phyloP scores from a whole-genome alignment of 2,329 filamentous ascomycete genomes.

The Septoria linicola region DNA sequence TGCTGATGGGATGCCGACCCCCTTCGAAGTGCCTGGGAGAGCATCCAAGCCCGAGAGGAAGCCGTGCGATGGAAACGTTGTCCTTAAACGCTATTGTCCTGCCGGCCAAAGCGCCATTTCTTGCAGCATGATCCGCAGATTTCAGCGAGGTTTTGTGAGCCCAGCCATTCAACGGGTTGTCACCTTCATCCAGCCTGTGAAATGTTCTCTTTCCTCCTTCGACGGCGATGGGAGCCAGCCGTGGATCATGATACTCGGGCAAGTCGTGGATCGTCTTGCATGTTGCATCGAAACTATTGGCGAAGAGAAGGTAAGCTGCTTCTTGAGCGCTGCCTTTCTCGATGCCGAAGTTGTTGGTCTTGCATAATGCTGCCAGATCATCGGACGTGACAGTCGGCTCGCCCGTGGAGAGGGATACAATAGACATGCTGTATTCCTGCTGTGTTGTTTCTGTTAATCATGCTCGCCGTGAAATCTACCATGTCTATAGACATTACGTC shows the following conservation, averaged over 20 bases:
- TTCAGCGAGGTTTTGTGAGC: constrained; percentile 40
- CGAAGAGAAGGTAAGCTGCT: constrained; percentile 30
- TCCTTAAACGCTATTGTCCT: constrained; percentile 48
- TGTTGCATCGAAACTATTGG: constrained; percentile 33
- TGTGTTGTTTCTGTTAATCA: background rate
- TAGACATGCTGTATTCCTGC: constrained; percentile 27
- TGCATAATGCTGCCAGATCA: constrained; percentile 28
- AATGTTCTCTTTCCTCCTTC: constrained; percentile 30
- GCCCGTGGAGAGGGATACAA: constrained; percentile 31
- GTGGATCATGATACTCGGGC: constrained; percentile 42
- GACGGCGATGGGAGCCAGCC: constrained; percentile 33
- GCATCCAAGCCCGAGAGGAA: constrained; percentile 49
- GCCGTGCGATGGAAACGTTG: constrained; percentile 48
- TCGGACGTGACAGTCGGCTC: constrained; percentile 31
- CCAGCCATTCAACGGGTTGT: constrained; percentile 49
- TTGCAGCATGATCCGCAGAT: constrained; percentile 29
- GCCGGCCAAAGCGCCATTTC: constrained; percentile 29
- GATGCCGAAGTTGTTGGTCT: constrained; percentile 30
- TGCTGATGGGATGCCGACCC: constrained; percentile 38
- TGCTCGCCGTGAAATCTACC: too few relatives aligned
- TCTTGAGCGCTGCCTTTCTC: constrained; percentile 26
- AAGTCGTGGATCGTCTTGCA: constrained; percentile 34
- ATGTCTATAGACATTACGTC: too few relatives aligned
- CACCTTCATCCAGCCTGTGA: constrained; percentile 27
- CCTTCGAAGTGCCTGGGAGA: constrained; percentile 41